A percentile compares a stretch with the other conserved stretches of the same genome.
These are phyloP conservation scores for Pseudocercospora fijiensis DNA, from an alignment of 2,329 filamentous ascomycete genomes.

Conservation along the genomic window DNA sequence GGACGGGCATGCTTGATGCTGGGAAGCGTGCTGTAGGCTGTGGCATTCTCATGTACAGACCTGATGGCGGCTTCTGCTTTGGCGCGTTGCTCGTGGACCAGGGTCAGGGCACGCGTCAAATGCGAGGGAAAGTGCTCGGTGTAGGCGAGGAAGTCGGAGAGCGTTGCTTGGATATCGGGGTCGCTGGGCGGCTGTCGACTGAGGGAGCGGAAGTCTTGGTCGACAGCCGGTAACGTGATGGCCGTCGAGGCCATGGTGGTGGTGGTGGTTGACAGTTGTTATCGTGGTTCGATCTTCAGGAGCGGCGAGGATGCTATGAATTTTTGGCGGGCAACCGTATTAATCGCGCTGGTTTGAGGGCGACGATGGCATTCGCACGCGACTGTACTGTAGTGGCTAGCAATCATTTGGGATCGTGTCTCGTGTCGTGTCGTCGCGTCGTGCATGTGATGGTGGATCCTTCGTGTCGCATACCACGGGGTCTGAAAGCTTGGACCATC, in stretches of 20 bases:
- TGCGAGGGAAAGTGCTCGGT: slow-evolving; percentile 68
- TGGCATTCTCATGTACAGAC: slow-evolving; percentile 50
- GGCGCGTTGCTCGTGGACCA: slow-evolving; percentile 56
- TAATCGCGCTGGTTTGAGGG: background rate
- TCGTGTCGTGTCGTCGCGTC: background rate
- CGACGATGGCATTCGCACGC: background rate
- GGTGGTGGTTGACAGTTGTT: slow-evolving; percentile 6
- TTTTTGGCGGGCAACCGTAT: background rate
- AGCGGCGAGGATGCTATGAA: background rate
- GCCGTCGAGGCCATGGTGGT: slow-evolving; percentile 25
- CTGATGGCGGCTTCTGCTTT: slow-evolving; percentile 46
- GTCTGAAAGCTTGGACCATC: background rate
- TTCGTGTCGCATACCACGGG: slow-evolving; percentile 9
- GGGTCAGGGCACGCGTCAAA: slow-evolving; percentile 60
- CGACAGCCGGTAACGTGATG: slow-evolving; percentile 25
- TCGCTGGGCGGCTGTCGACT: slow-evolving; percentile 44
- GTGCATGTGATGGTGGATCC: background rate
- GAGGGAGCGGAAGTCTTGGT: slow-evolving; percentile 35
- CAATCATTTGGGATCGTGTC: background rate
- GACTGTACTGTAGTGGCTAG: background rate
- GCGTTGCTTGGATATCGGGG: slow-evolving; percentile 64
- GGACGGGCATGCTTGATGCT: slow-evolving; percentile 50
- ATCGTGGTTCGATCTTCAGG: background rate
- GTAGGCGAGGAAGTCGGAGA: slow-evolving; percentile 68
- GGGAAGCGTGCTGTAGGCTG: slow-evolving; percentile 53